These are phyloP conservation scores for Aspergillus quadricinctus DNA, from an alignment of 2,329 filamentous ascomycete species.

Conservation along the genomic window DNA sequence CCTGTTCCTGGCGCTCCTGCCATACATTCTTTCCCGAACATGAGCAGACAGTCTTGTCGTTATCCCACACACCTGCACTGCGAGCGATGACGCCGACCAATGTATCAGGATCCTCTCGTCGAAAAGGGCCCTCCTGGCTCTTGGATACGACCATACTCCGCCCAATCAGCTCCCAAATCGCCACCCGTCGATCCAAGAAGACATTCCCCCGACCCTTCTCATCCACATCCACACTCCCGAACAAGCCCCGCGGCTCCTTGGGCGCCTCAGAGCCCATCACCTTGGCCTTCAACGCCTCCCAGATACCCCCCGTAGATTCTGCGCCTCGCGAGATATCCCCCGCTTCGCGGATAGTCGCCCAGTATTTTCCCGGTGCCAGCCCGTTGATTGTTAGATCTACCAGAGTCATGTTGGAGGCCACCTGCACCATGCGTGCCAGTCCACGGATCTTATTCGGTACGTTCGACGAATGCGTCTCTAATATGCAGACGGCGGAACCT, in stretches of 20 bases:
- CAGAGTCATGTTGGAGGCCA: conserved; percentile 70
- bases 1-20: conserved; percentile 91
- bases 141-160: conserved; percentile 83
- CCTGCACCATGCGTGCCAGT: conserved; percentile 89
- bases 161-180: conserved; percentile 95
- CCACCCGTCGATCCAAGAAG: conserved; percentile 76
- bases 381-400: conserved; percentile 85
- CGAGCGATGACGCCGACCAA: conserved; percentile 90
- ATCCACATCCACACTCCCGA: conserved; percentile 73
- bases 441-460: conserved; percentile 71
- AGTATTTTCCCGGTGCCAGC: conserved; percentile 73
- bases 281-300: conserved; percentile 54
- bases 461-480: conserved; percentile 70
- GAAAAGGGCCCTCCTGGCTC: conserved; percentile 55
- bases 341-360: conserved; percentile 76
- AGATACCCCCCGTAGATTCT: conserved; percentile 77
- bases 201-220: conserved; percentile 70
- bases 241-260: conserved; percentile 54
- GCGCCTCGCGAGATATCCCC: conserved; percentile 83
- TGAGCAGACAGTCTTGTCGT: conserved; percentile 96
- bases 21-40: conserved; percentile 97
- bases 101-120: conserved; percentile 75
- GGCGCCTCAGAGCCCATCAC: conserved; percentile 29
- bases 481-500: conserved; percentile 72
- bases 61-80: conserved; percentile 97